phyloP scores from a whole-genome alignment of 345 rosid genomes.

The Lenwebbia sp. region DNA sequence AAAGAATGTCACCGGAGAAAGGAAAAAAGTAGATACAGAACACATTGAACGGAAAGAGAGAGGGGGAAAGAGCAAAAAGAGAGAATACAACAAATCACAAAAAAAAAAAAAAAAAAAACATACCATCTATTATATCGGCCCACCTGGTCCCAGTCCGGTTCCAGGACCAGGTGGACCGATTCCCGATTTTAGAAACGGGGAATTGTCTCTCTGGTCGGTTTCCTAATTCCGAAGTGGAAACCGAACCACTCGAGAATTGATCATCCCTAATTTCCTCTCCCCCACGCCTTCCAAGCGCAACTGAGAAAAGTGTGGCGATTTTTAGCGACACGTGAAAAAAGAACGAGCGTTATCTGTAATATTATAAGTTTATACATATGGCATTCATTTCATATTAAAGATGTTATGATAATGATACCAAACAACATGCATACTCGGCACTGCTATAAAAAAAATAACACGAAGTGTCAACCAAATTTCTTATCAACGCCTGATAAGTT shows the following conservation, averaged over 20 bases:
- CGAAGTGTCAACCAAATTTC: fast-evolving
- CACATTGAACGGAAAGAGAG: background rate
- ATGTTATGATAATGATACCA: background rate
- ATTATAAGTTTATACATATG: background rate
- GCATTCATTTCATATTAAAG: background rate
- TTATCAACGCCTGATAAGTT: background rate
- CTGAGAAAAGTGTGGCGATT: background rate
- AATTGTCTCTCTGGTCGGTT: no score
- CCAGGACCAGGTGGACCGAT: no score
- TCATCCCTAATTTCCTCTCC: background rate
- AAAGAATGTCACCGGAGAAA: background rate
- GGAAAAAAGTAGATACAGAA: background rate
- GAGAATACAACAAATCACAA: background rate
- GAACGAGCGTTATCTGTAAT: fast-evolving
- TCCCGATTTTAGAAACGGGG: no score
- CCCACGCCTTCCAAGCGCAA: fast-evolving
- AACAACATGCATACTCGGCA: fast-evolving
- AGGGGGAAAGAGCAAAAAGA: background rate
- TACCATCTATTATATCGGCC: no score
- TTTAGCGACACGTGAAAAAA: background rate
- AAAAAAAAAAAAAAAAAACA: no score
- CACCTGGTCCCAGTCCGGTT: no score
- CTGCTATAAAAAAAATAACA: background rate
- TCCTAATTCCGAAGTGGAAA: no score
- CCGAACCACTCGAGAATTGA: no score